Conservation (phyloP, 2,329 filamentous ascomycete genomes). For the Clonostachys byssicola region DNA sequence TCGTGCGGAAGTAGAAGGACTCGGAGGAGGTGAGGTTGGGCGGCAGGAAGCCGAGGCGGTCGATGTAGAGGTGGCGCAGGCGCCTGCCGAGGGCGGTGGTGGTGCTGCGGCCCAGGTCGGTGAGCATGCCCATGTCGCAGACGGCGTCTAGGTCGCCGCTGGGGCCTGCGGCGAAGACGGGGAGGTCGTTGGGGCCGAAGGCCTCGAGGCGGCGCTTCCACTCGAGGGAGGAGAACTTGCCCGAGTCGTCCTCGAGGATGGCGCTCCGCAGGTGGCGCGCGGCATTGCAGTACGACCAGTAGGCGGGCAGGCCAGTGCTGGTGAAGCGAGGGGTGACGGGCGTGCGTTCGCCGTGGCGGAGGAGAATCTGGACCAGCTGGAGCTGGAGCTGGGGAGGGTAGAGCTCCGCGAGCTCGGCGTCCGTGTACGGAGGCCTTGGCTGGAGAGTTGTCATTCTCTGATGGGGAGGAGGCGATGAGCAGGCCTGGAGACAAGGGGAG, state of each 20-base stretch:
- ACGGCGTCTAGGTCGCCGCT: constrained; percentile 70
- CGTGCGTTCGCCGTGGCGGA: constrained; percentile 77
- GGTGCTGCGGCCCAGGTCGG: constrained; percentile 68
- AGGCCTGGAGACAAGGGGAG: not conserved
- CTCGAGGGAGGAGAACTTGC: constrained; percentile 39
- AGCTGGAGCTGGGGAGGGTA: constrained; percentile 80
- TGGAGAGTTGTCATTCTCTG: constrained; percentile 70
- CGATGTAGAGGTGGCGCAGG: constrained; percentile 68
- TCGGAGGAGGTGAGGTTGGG: constrained; percentile 41
- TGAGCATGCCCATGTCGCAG: constrained; percentile 76
- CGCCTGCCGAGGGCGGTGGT: constrained; percentile 66
- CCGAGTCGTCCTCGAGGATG: constrained; percentile 36
- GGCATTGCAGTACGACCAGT: constrained; percentile 89
- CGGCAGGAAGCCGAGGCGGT: constrained; percentile 71
- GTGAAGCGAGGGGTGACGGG: constrained; percentile 86
- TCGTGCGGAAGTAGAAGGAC: constrained; percentile 69
- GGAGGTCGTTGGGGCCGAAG: constrained; percentile 67
- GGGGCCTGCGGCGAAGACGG: constrained; percentile 65
- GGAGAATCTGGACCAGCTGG: constrained; percentile 83
- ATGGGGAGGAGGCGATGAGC: not conserved
- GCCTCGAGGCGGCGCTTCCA: constrained; percentile 78
- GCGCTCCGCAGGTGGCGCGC: constrained; percentile 62
- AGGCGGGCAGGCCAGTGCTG: constrained; percentile 62
- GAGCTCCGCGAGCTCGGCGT: constrained; percentile 73
- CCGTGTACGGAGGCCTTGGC: constrained; percentile 72